These are phyloP conservation scores for Fraxinus anomala DNA, from an alignment of 257 asterid genomes.

Conservation along the genomic window DNA sequence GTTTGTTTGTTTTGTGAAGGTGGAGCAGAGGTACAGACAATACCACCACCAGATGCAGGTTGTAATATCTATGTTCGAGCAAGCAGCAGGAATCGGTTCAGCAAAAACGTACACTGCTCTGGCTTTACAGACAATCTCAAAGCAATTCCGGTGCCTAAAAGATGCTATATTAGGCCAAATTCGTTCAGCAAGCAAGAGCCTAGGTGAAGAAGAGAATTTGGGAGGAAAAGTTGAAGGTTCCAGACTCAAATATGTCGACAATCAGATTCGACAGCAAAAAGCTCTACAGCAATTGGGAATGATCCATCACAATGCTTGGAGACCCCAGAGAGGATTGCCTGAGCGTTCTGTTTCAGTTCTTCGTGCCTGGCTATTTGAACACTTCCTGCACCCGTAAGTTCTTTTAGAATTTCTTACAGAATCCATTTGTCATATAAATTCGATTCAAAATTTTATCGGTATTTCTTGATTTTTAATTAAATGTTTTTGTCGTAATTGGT, in stretches of 20 bases:
- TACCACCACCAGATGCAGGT: slow-evolving; percentile 60
- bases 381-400: slow-evolving; percentile 93
- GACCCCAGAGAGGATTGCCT: slow-evolving; percentile 97
- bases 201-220: slow-evolving; percentile 52
- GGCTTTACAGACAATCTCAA: slow-evolving; percentile 58
- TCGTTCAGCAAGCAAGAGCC: slow-evolving; percentile 39
- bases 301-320: slow-evolving; percentile 99
- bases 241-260: slow-evolving; percentile 49
- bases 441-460: neutral
- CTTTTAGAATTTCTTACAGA: neutral
- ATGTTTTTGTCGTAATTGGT: neutral
- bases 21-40: slow-evolving; percentile 64
- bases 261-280: slow-evolving; percentile 64
- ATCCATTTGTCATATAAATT: neutral
- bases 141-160: slow-evolving; percentile 66
- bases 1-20: slow-evolving; percentile 30
- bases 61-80: slow-evolving; percentile 53
- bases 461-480: neutral
- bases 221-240: slow-evolving; percentile 47
- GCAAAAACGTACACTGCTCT: slow-evolving; percentile 57
- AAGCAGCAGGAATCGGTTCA: slow-evolving; percentile 52
- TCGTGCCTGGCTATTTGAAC: slow-evolving; percentile 99
- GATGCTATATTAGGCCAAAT: slow-evolving; percentile 59
- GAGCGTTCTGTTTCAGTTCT: slow-evolving; percentile 94
- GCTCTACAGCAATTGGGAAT: slow-evolving; percentile 96